Conservation (phyloP, 2,329 filamentous ascomycete species). For the Drechslerella dactyloides region DNA sequence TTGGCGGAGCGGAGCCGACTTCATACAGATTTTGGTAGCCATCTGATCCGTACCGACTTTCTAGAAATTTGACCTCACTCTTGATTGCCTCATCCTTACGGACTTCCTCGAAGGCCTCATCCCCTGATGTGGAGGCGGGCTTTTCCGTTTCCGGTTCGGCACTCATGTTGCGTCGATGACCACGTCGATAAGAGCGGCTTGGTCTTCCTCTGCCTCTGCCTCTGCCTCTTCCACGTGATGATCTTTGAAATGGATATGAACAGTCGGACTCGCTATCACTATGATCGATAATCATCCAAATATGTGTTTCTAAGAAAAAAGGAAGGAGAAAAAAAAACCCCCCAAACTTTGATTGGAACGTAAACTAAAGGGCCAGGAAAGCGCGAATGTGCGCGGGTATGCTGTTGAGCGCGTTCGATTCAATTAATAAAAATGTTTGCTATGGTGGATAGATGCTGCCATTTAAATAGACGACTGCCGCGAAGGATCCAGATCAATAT, state of each 20-base stretch:
- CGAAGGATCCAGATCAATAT: slow-evolving; percentile 13
- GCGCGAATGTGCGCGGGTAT: too few species aligned
- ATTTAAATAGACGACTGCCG: slow-evolving; percentile 19
- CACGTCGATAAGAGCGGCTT: background rate
- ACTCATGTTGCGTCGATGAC: background rate
- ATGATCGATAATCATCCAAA: background rate
- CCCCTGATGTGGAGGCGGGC: background rate
- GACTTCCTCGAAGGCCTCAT: slow-evolving; percentile 31
- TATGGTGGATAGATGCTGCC: background rate
- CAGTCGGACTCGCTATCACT: too few species aligned
- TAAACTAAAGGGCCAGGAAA: too few species aligned
- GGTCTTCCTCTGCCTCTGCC: background rate
- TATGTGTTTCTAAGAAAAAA: background rate
- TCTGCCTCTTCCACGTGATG: too few species aligned
- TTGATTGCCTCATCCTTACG: slow-evolving; percentile 26
- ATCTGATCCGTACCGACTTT: slow-evolving; percentile 56
- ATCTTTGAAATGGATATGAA: too few species aligned
- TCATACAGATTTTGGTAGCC: slow-evolving; percentile 55
- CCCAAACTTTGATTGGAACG: too few species aligned
- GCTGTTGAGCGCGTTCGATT: too few species aligned
- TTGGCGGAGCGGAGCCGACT: slow-evolving; percentile 54
- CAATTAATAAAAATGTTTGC: too few species aligned
- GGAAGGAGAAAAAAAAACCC: background rate
- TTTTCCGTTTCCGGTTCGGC: background rate
- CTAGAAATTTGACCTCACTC: slow-evolving; percentile 56